These are phyloP conservation scores for Ceratocystis lukuohia DNA, from an alignment of 2,329 filamentous ascomycete species.

Conservation along the genomic window DNA sequence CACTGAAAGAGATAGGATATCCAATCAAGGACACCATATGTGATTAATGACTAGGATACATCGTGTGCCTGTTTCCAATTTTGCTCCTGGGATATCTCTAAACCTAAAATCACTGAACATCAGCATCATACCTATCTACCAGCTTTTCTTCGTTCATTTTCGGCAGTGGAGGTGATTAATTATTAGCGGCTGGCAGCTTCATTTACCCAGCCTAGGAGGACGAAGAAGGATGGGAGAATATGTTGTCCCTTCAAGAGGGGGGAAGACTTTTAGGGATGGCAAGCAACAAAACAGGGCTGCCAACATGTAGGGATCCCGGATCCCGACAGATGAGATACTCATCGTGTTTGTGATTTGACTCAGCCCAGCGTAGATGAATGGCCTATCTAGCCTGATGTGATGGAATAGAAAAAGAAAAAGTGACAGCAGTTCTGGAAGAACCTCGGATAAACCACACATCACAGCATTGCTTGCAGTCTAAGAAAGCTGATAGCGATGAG, in stretches of 20 bases:
- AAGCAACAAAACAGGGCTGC: neutral
- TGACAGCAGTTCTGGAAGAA: neutral
- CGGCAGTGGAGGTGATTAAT: too few relatives aligned
- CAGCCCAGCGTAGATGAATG: neutral
- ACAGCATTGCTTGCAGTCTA: too few relatives aligned
- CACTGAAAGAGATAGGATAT: neutral
- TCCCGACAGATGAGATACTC: neutral
- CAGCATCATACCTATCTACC: neutral
- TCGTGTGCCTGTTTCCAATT: neutral
- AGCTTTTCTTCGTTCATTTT: neutral
- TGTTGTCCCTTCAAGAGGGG: neutral
- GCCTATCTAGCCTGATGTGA: neutral
- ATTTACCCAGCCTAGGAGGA: neutral
- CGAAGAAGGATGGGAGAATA: neutral
- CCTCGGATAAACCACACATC: neutral
- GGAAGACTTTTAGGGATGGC: neutral
- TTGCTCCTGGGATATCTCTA: neutral
- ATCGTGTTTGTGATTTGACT: constrained; percentile 2
- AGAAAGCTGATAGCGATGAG: too few relatives aligned
- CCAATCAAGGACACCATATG: neutral
- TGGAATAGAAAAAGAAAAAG: neutral
- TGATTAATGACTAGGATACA: neutral
- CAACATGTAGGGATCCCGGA: neutral
- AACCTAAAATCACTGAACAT: neutral
- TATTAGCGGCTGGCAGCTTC: neutral